phyloP scores from a whole-genome alignment of 106 monocot species.

The Vanilla planifolia region DNA sequence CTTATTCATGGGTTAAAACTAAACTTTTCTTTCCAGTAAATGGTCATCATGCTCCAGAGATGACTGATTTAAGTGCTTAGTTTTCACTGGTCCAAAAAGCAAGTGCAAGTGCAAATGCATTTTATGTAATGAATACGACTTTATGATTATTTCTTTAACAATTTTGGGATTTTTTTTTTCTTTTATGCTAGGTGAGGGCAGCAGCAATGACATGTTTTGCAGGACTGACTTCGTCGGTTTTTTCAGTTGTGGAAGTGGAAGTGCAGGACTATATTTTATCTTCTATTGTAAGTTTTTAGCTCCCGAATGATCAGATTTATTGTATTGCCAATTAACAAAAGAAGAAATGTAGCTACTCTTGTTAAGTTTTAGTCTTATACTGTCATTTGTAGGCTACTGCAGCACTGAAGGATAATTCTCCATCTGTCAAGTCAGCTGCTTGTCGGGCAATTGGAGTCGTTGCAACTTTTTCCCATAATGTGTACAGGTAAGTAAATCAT shows the following conservation, averaged over 20 bases:
- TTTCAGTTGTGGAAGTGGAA: conserved; percentile 48
- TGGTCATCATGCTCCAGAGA: too few species aligned
- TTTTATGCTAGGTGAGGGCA: conserved; percentile 65
- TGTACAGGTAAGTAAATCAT: conserved; percentile 35
- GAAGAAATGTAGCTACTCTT: neutral
- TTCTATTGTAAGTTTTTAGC: conserved; percentile 53
- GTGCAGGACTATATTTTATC: conserved; percentile 50
- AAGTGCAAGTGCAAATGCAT: too few species aligned
- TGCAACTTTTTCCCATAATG: conserved; percentile 50
- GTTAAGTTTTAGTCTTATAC: neutral
- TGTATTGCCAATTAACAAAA: neutral
- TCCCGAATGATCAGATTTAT: neutral
- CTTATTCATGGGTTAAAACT: too few species aligned
- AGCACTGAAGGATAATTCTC: conserved; percentile 42
- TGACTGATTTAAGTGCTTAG: too few species aligned
- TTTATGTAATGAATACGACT: neutral
- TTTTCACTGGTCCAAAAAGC: too few species aligned
- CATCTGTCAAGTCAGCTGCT: conserved; percentile 83
- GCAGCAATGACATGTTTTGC: conserved; percentile 93
- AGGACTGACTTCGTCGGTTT: conserved; percentile 82
- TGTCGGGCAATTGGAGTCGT: conserved; percentile 93
- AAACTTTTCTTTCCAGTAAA: too few species aligned
- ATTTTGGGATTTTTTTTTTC: neutral
- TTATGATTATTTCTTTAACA: neutral
- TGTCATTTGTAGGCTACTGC: conserved; percentile 42